Evolutionary conservation across 1,284 basidiomycete genomes (phyloP).

Genomic region (Laetiporus sulphureus): DNA sequence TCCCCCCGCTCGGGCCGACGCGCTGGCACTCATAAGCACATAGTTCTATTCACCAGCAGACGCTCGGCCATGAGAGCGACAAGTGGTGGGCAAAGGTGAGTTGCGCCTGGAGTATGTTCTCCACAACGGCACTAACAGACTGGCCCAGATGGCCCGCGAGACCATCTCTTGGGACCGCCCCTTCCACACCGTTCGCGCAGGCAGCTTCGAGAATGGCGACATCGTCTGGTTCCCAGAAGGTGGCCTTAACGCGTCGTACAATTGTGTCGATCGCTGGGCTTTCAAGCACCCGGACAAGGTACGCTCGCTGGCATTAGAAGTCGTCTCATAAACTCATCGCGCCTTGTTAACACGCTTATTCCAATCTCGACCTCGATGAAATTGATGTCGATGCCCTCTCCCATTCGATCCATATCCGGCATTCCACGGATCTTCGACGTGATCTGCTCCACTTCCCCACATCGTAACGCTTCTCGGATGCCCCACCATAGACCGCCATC

Average conservation of each 20-base stretch:
- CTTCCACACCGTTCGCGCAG: constrained; percentile 85
- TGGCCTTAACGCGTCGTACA: constrained; percentile 88
- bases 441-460: not conserved
- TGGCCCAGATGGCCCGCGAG: constrained; percentile 66
- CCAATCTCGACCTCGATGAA: too few relatives aligned
- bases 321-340: not conserved
- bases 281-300: constrained; percentile 89
- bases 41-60: constrained; percentile 55
- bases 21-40: too few relatives aligned
- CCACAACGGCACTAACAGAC: constrained; percentile 4
- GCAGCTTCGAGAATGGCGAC: constrained; percentile 83
- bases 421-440: not conserved
- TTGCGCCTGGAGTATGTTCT: constrained; percentile 6
- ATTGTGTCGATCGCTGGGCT: constrained; percentile 96
- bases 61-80: constrained; percentile 70
- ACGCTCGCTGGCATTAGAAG: constrained; percentile 9
- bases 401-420: not conserved
- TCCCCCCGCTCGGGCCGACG: constrained; percentile 1
- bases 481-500: constrained; percentile 76
- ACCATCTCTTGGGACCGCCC: constrained; percentile 87
- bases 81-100: constrained; percentile 84
- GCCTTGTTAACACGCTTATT: too few relatives aligned
- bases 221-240: constrained; percentile 95
- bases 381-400: constrained; percentile 8
- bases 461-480: too few relatives aligned